Base-by-base conservation (phyloP, 108 stramenopile genomes). In the Schizochytrium sp. region DNA sequence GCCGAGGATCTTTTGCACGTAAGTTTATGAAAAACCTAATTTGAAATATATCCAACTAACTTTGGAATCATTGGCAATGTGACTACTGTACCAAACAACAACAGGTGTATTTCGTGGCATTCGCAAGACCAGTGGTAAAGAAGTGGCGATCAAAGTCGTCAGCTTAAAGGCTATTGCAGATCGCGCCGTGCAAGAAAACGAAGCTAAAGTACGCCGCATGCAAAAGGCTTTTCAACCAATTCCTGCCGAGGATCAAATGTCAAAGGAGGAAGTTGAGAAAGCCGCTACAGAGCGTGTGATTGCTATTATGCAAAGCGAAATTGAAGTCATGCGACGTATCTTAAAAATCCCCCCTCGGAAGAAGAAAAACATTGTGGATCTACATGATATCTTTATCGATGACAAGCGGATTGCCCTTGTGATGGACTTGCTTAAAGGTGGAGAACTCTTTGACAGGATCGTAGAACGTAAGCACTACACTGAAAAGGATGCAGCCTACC, bases 401-500 rank as follows among this genome's bases (percentile, higher is more conserved):
- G 76, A 83, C 0, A 49, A 55, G 47, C 76, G 53, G 5, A 83
- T 83, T 40, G 8, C 50, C 76, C 49, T 98, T 72, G 95, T 97
- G 3, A 95, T 97, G 92, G 98, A 98, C 91, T 91, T 92, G 17
- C 94, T 96, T 93, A 61, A 87, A 57, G 98, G 98, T 4, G 98
- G 97, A 3, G 98, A 98, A 90, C 92, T 99, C 40, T 98, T 98
- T 87, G 97, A 98, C 93, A 94, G 97, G 10, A 97, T 99, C 89
- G 97, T 98, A 7, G 90, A 93, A 7, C 97, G 97, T 91, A 95
- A 95, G 87, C 95, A 89, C 87, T 99, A 98, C 91, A 96, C 93
- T 73, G 98, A 99, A 88, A 96, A 95, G 91, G 97, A 98, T 90
- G 97, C 98, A 13, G 88, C 88, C 12, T 83, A 55, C 53, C 76